Conservation (phyloP, 1,284 basidiomycete species). For the Veloporphyrellus conicus region DNA sequence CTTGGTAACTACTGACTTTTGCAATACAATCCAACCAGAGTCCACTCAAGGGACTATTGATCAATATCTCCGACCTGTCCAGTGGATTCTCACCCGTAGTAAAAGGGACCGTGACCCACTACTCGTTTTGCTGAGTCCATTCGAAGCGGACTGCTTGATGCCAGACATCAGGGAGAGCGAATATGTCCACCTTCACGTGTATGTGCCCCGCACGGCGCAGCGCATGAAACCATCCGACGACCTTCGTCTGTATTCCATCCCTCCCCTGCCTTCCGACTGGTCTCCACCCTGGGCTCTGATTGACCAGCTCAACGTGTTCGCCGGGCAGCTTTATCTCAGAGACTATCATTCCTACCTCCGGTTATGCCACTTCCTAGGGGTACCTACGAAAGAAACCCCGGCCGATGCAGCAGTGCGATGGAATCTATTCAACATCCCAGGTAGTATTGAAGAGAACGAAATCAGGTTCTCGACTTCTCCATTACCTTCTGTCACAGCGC, state of each 20-base stretch:
- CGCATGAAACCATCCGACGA: slow-evolving; percentile 1
- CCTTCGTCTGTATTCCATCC: background rate
- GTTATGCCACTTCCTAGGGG: background rate
- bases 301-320: slow-evolving; percentile 30
- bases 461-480: background rate
- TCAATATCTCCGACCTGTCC: no score
- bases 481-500: background rate
- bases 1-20: no score
- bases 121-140: background rate
- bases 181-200: no score
- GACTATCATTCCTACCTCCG: background rate
- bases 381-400: no score
- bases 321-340: slow-evolving; percentile 24
- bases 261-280: background rate
- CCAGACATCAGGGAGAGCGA: background rate
- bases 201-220: background rate
- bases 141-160: background rate
- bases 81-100: no score
- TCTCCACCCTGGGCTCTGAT: background rate
- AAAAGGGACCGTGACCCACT: no score
- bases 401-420: background rate
- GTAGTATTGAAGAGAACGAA: background rate
- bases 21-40: no score
- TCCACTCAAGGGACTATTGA: no score
- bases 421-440: background rate